Evolutionary conservation across 306 rosid genomes (phyloP).

Genomic region (Adenanthera pavonina): DNA sequence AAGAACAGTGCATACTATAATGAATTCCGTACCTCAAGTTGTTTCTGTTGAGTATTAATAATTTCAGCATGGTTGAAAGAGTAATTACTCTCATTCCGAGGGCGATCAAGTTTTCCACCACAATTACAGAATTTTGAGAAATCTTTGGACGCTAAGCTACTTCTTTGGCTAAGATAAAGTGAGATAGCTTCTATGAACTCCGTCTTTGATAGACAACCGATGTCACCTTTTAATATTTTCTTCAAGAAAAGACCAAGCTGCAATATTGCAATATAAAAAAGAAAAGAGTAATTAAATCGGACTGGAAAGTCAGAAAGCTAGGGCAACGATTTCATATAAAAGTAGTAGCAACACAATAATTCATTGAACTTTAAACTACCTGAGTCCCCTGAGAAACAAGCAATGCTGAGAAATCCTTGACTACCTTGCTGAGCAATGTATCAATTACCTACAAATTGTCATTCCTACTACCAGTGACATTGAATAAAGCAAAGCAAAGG

Average conservation of each 20-base stretch:
- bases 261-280: slow-evolving; percentile 5
- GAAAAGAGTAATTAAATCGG: neutral
- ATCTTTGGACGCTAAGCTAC: slow-evolving; percentile 67
- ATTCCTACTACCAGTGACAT: slow-evolving; percentile 39
- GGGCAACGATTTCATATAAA: slow-evolving; percentile 13
- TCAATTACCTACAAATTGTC: slow-evolving; percentile 70
- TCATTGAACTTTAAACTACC: slow-evolving; percentile 53
- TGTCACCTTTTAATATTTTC: slow-evolving; percentile 70
- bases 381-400: slow-evolving; percentile 94
- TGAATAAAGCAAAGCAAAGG: slow-evolving; percentile 19
- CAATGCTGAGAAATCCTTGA: slow-evolving; percentile 82
- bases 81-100: slow-evolving; percentile 37
- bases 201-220: slow-evolving; percentile 58
- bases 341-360: slow-evolving; percentile 5
- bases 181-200: slow-evolving; percentile 74
- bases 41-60: slow-evolving; percentile 64
- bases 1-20: neutral
- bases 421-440: slow-evolving; percentile 74
- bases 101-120: slow-evolving; percentile 62
- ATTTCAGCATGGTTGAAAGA: slow-evolving; percentile 51
- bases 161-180: slow-evolving; percentile 69
- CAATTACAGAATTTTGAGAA: slow-evolving; percentile 75
- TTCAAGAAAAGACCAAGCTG: slow-evolving; percentile 87
- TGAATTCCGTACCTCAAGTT: slow-evolving; percentile 67
- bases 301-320: neutral